phyloP scores from a whole-genome alignment of 805 yeast species.

The Pachysolen tannophilus region DNA sequence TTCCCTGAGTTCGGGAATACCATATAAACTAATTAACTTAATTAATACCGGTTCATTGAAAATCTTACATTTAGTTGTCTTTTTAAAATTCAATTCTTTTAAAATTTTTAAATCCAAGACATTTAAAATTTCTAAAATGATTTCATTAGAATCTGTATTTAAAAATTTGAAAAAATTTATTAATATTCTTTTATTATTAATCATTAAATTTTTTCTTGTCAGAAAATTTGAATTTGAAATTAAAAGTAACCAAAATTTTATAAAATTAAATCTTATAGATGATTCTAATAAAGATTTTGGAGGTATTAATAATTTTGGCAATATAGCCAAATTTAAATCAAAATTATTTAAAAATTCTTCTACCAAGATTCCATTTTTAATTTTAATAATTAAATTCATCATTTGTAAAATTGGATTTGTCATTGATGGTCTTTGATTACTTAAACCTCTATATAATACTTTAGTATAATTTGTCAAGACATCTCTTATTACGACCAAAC shows the following conservation, averaged over 20 bases:
- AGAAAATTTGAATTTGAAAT: constrained; percentile 40
- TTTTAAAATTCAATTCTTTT: constrained; percentile 52
- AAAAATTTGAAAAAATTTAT: constrained; percentile 62
- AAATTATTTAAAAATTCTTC: constrained; percentile 56
- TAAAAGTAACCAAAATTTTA: constrained; percentile 53
- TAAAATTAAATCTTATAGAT: constrained; percentile 51
- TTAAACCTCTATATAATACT: constrained; percentile 60
- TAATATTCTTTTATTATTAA: constrained; percentile 48
- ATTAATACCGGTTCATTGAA: constrained; percentile 70
- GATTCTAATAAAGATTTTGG: constrained; percentile 33
- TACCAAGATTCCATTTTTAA: constrained; percentile 39
- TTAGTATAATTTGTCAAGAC: constrained; percentile 51
- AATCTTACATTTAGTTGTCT: constrained; percentile 63
- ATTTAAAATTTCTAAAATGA: constrained; percentile 31
- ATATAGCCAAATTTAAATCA: constrained; percentile 54
- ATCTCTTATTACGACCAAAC: constrained; percentile 36
- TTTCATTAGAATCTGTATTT: constrained; percentile 41
- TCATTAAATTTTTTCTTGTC: constrained; percentile 56
- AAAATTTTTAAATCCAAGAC: constrained; percentile 45
- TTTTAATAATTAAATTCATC: constrained; percentile 41
- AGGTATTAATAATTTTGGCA: constrained; percentile 57
- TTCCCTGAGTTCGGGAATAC: constrained; percentile 15
- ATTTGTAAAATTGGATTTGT: constrained; percentile 59
- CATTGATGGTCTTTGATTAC: constrained; percentile 43
- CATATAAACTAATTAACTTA: constrained; percentile 44